Base-by-base conservation (phyloP, 2,329 filamentous ascomycete species). In the Cladosporium colombiae region DNA sequence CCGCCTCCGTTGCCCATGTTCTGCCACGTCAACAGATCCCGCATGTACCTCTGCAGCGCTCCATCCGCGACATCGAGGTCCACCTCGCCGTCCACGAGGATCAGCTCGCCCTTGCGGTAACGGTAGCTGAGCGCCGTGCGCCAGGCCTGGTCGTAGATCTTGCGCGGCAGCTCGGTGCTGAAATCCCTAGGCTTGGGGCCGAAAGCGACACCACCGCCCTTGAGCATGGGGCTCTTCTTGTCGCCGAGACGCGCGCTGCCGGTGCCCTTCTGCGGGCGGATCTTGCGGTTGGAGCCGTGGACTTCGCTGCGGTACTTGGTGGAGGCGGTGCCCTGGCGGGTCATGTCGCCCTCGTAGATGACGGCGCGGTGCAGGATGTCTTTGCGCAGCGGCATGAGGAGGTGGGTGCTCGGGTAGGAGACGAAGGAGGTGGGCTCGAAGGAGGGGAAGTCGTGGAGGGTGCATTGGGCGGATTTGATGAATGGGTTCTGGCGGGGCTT, bases 121-220 rank as follows among this genome's bases (percentile, higher is more conserved):
- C 95, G 88, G 82, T 97, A 96, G 75, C 91, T 95, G 70, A 99
- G 85, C 13, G 95, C 95, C 52, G 91, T 98, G 76, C 95, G 88
- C 92, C 92, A 98, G 11, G 95, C 95, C 73, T 96, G 85, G 79
- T 98, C 93, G 81, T 99, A 99, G 57, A 97, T 87, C 82, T 98
- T 98, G 76, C 86, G 85, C 73, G 90, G 93, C 64, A 99, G 83
- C 18, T 86, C 85, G 25, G 93, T 96, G 67, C 87, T 87, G 76
- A 99, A 99, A 81, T 98, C 92, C 77, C 95, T 86, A 29, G 93
- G 93, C 73, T 93, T 89, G 31, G 95, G 95, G n/a, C 95, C 95
- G 74, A 93, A 92, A 0, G 88, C 83, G 72, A 96, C 94, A 79
- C 93, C 94, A 79, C 95, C 95, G 70, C 95, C 95, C 68, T 85